A percentile compares a stretch with the other conserved stretches of the same genome.
Conservation (phyloP, 2,329 filamentous ascomycete genomes). For the Fusarium pseudocircinatum region DNA sequence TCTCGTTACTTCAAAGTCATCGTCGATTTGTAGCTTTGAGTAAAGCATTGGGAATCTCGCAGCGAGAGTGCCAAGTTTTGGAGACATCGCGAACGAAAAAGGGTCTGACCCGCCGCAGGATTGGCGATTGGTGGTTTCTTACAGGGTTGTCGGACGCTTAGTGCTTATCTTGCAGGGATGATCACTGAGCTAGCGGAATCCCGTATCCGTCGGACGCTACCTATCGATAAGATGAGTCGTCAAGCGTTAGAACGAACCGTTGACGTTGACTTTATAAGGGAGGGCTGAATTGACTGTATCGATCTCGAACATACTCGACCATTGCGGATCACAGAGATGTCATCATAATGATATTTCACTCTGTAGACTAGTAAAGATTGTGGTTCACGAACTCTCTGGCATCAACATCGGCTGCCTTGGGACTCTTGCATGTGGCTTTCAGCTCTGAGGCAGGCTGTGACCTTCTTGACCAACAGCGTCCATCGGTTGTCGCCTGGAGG, state of each 20-base stretch:
- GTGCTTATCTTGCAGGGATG: conserved; percentile 11
- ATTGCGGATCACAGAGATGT: background rate
- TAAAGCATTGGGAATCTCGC: background rate
- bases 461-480: background rate
- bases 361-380: background rate
- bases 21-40: too few species aligned
- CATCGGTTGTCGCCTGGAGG: background rate
- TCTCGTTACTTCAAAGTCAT: fast-evolving
- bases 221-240: background rate
- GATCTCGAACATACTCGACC: too few species aligned
- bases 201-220: background rate
- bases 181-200: background rate
- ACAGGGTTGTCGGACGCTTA: background rate
- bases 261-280: too few species aligned
- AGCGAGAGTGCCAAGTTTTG: background rate
- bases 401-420: background rate
- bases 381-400: fast-evolving
- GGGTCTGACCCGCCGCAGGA: background rate
- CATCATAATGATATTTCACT: fast-evolving
- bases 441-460: background rate
- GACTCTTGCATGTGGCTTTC: background rate
- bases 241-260: too few species aligned
- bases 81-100: background rate
- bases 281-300: too few species aligned
- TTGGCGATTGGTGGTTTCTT: background rate